Base-by-base conservation (phyloP, 2,329 filamentous ascomycete species). In the Neonectria coccinea region DNA sequence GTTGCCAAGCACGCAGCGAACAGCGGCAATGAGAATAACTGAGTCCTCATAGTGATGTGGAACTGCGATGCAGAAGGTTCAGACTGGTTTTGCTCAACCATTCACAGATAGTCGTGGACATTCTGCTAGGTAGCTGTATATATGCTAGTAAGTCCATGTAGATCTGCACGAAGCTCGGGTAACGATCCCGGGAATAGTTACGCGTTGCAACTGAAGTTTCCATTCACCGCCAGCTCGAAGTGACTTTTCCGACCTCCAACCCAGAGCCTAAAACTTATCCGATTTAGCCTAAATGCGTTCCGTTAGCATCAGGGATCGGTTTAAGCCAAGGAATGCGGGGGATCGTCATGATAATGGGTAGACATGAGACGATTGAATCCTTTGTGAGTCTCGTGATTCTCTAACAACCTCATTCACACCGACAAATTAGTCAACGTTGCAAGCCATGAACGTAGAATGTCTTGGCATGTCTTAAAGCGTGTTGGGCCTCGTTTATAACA, bases 41-140 rank as follows among this genome's bases (percentile, higher is more conserved):
- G 12, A 6, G 20, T 18, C 39, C 53, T 65, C 62, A 65, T 65
- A 18, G 6, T 22, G n/a, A 29, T 29, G 14, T 48, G 22, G 22
- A 27, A 27, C 4, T 29, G 22, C 7, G 25, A 5, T n/a, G 45
- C 5, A 29, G 29, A 48, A 29, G 25, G 14, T 14, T 29, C 14
- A 29, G 22, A 27, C 8, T 29, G 11, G 25, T 10, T 9, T 7
- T 18, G 6, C 1, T n/a, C 0, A 11, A 48, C 22, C 20, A 27
- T 12, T n/a, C 22, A 16, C 22, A 10, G 3, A n/a, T 16, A 12
- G n/a, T 9, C n/a, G n/a, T 25, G 5, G 44, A 16, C 22, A 29
- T n/a, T 1, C 3, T 9, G 4, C 5, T 16, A 48, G 25, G 11
- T 48, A 48, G 25, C 22, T 48, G n/a, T n/a, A 48, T 48, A 29